Percentiles rank a stretch among this genome's conserved stretches.
Conservation (phyloP, 495 filamentous ascomycete species). For the Trichodelitschia bisporula region DNA sequence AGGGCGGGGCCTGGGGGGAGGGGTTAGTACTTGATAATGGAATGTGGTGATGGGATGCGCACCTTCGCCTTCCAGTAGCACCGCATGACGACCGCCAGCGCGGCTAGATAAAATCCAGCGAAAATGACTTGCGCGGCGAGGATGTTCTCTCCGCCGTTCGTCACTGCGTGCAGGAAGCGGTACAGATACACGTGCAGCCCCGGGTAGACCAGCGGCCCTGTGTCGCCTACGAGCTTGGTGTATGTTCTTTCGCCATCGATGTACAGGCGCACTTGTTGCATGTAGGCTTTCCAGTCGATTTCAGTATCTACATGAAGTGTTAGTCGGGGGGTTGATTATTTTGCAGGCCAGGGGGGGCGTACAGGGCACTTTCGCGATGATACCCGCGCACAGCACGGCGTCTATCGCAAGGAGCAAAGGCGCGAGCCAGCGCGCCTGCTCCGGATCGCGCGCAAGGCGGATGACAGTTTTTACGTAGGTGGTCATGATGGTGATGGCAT, state of each 20-base stretch:
- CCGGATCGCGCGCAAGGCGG: slow-evolving; percentile 22
- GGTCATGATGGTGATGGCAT: too few species aligned
- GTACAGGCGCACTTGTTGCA: slow-evolving; percentile 71
- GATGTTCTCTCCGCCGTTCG: slow-evolving; percentile 53
- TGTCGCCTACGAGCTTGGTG: slow-evolving; percentile 58
- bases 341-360: slow-evolving; percentile 12
- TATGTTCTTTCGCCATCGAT: slow-evolving; percentile 74
- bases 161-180: slow-evolving; percentile 50
- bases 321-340: slow-evolving; percentile 1
- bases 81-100: slow-evolving; percentile 48
- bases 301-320: slow-evolving; percentile 52
- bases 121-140: slow-evolving; percentile 60
- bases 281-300: slow-evolving; percentile 94
- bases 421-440: slow-evolving; percentile 35
- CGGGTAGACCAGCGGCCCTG: slow-evolving; percentile 84
- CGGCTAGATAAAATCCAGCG: slow-evolving; percentile 46
- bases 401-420: slow-evolving; percentile 51
- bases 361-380: slow-evolving; percentile 82
- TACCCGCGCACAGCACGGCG: slow-evolving; percentile 40
- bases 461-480: slow-evolving; percentile 3
- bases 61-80: slow-evolving; percentile 60
- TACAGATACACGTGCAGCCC: slow-evolving; percentile 87
- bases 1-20: slow-evolving; percentile 49
- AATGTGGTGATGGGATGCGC: too few species aligned
- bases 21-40: too few species aligned